These are phyloP conservation scores for Parascedosporium putredinis DNA, from an alignment of 2,329 filamentous ascomycete species.

Conservation along the genomic window DNA sequence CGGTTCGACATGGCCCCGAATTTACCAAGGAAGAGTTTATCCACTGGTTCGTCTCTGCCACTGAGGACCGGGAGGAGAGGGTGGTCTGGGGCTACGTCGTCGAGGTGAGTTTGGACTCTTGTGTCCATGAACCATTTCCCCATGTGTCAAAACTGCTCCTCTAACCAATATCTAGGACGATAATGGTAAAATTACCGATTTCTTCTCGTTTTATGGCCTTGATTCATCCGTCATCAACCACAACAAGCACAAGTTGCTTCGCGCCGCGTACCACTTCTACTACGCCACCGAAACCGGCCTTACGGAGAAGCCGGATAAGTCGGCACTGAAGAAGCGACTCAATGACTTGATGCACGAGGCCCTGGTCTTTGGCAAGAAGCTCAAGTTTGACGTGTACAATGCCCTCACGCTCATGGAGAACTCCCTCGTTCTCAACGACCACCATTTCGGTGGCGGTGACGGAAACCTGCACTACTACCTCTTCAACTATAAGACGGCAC, in stretches of 20 bases:
- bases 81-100: slow-evolving; percentile 93
- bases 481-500: slow-evolving; percentile 87
- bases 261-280: slow-evolving; percentile 94
- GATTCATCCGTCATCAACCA: slow-evolving; percentile 86
- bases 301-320: slow-evolving; percentile 37
- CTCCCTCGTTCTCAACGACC: slow-evolving; percentile 79
- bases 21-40: slow-evolving; percentile 72
- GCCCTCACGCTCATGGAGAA: slow-evolving; percentile 91
- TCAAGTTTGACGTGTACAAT: slow-evolving; percentile 92
- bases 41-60: slow-evolving; percentile 57
- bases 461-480: slow-evolving; percentile 94
- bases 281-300: slow-evolving; percentile 82
- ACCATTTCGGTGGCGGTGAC: slow-evolving; percentile 91
- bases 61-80: slow-evolving; percentile 61
- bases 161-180: slow-evolving; percentile 28
- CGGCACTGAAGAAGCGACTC: slow-evolving; percentile 64
- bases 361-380: slow-evolving; percentile 73
- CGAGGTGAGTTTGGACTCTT: slow-evolving; percentile 41
- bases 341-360: slow-evolving; percentile 75
- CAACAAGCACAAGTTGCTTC: slow-evolving; percentile 65
- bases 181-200: slow-evolving; percentile 81
- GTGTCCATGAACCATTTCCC: not conserved
- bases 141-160: not conserved
- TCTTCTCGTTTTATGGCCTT: slow-evolving; percentile 92
- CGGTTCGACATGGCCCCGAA: slow-evolving; percentile 78